Evolutionary conservation across 495 filamentous ascomycete genomes (phyloP).

Genomic region (Monascus purpureus): DNA sequence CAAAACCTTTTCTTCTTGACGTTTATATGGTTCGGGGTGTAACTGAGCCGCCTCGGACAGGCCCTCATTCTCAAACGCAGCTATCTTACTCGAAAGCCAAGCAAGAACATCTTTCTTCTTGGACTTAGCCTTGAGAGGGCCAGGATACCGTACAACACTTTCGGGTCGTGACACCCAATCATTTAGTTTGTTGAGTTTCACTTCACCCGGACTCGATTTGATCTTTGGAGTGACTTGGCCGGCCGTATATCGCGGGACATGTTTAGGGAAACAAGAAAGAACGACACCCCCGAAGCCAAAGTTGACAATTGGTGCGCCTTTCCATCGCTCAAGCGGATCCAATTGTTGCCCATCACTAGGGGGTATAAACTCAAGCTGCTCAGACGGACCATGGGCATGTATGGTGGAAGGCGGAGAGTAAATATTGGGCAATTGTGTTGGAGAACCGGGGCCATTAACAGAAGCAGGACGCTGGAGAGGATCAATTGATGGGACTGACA

Average conservation of each 20-base stretch:
- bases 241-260: constrained; percentile 72
- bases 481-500: constrained; percentile 34
- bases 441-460: constrained; percentile 41
- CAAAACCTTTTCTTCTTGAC: constrained; percentile 66
- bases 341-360: constrained; percentile 70
- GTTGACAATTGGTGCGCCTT: constrained; percentile 67
- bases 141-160: constrained; percentile 67
- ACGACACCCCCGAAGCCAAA: constrained; percentile 82
- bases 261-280: constrained; percentile 75
- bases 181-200: constrained; percentile 58
- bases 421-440: constrained; percentile 24
- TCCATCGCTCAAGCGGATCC: constrained; percentile 79
- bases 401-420: constrained; percentile 17
- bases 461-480: constrained; percentile 54
- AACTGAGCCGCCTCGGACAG: constrained; percentile 33
- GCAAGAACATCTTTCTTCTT: constrained; percentile 88
- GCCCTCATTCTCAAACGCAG: constrained; percentile 49
- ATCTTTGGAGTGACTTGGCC: constrained; percentile 60
- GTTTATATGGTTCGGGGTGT: constrained; percentile 44
- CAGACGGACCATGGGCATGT: constrained; percentile 22
- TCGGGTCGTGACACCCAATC: constrained; percentile 56
- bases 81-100: constrained; percentile 69
- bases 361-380: constrained; percentile 37
- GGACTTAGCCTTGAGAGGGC: constrained; percentile 71
- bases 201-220: constrained; percentile 71